Conservation (phyloP, 371 early-diverging fungal genomes). For the Syncephalis fuscata region DNA sequence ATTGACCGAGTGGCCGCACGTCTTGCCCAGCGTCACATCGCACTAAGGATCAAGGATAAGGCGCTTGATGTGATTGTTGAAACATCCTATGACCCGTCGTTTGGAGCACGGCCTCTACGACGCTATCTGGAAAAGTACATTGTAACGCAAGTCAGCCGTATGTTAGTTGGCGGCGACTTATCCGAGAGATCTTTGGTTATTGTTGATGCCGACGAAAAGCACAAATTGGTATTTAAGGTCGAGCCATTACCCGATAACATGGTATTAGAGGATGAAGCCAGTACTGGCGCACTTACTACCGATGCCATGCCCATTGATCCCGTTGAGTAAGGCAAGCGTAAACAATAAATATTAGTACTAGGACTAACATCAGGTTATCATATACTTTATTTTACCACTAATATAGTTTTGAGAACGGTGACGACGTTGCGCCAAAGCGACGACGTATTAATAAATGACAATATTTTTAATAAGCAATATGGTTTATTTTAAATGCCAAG, state of each 20-base stretch:
- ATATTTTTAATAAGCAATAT: too few species aligned
- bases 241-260: neutral
- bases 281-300: too few species aligned
- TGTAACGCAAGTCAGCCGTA: slow-evolving; percentile 50
- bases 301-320: too few species aligned
- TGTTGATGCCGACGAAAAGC: slow-evolving; percentile 12
- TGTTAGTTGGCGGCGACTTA: slow-evolving; percentile 43
- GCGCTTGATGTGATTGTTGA: slow-evolving; percentile 65
- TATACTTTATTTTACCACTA: too few species aligned
- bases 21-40: slow-evolving; percentile 56
- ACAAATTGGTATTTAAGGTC: slow-evolving; percentile 6
- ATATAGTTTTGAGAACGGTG: too few species aligned
- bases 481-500: too few species aligned
- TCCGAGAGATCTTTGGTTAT: slow-evolving; percentile 19
- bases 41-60: slow-evolving; percentile 39
- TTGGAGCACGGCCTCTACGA: slow-evolving; percentile 61
- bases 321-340: too few species aligned
- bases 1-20: slow-evolving; percentile 55
- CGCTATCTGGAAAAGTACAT: slow-evolving; percentile 43
- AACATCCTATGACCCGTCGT: slow-evolving; percentile 68
- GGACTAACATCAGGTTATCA: too few species aligned
- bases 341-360: too few species aligned
- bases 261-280: too few species aligned
- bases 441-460: too few species aligned
- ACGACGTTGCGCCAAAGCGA: too few species aligned